Evolutionary conservation across 495 filamentous ascomycete species (phyloP).

Genomic region (Parmelia sp.): DNA sequence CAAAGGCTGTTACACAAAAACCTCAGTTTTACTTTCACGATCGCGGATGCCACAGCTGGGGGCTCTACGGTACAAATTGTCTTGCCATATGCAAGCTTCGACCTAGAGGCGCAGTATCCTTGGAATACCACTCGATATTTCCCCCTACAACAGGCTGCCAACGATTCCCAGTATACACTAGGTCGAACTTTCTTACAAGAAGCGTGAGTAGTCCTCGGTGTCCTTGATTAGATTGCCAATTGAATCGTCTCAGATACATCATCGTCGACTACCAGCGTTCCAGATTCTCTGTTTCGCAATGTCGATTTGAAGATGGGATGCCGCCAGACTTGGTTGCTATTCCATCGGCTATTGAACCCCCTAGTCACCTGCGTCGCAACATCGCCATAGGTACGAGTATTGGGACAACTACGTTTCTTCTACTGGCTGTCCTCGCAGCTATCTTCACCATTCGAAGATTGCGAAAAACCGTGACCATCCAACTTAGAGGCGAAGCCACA

Average conservation of each 20-base stretch:
- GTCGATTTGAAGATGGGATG: slow-evolving; percentile 10
- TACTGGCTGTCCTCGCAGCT: neutral
- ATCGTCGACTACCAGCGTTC: slow-evolving; percentile 24
- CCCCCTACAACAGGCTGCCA: slow-evolving; percentile 43
- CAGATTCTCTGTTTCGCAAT: slow-evolving; percentile 23
- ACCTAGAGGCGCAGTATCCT: slow-evolving; percentile 39
- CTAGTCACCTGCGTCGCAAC: neutral
- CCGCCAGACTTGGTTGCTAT: slow-evolving; percentile 6
- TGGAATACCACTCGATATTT: slow-evolving; percentile 41
- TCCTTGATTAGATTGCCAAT: neutral
- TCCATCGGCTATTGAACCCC: neutral
- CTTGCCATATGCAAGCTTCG: slow-evolving; percentile 50
- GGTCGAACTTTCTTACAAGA: slow-evolving; percentile 54
- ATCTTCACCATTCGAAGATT: slow-evolving; percentile 2
- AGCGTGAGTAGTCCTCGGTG: slow-evolving; percentile 27
- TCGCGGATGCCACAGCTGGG: slow-evolving; percentile 36
- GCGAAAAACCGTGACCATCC: neutral
- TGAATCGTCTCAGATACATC: slow-evolving; percentile 17
- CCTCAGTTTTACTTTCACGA: slow-evolving; percentile 42
- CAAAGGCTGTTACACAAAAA: slow-evolving; percentile 37
- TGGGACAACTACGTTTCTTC: neutral
- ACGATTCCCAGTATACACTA: slow-evolving; percentile 46
- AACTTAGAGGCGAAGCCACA: neutral
- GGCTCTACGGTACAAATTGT: slow-evolving; percentile 41
- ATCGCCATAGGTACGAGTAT: slow-evolving; percentile 2